phyloP scores from a whole-genome alignment of 202 grass and related monocot species.

The Saccharum hybrid region DNA sequence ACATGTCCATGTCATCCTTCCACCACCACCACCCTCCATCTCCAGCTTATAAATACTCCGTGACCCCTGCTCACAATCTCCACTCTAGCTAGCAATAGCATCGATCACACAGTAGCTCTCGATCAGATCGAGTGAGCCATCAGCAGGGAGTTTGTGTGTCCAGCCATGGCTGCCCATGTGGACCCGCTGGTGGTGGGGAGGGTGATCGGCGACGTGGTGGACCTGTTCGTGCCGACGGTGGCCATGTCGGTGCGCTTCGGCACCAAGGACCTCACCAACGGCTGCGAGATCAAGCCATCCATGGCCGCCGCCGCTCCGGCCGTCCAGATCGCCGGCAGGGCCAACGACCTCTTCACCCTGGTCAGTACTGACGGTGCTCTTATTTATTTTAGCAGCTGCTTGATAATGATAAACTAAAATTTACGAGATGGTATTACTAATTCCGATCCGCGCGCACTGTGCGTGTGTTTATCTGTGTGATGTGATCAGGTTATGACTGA shows the following conservation, averaged over 20 bases:
- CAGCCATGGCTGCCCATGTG: conserved; percentile 58
- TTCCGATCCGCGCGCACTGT: too few relatives aligned
- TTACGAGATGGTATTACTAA: neutral
- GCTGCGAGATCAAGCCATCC: conserved; percentile 69
- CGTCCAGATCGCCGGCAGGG: conserved; percentile 54
- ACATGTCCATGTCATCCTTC: conserved; percentile 46
- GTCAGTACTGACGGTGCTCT: conserved; percentile 38
- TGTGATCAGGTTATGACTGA: conserved; percentile 70
- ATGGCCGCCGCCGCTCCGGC: conserved; percentile 30
- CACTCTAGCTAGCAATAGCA: neutral
- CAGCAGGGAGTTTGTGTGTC: neutral
- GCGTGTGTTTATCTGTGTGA: neutral
- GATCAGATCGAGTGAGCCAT: neutral
- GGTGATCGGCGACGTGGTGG: conserved; percentile 80
- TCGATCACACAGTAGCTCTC: neutral
- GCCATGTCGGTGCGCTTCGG: conserved; percentile 59
- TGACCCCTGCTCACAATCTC: neutral
- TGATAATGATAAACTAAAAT: neutral
- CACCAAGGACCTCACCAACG: conserved; percentile 67
- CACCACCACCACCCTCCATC: neutral
- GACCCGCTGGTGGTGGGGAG: conserved; percentile 79
- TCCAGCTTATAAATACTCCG: conserved; percentile 46
- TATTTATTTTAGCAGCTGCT: neutral
- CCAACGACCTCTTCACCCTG: conserved; percentile 66
- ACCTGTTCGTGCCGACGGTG: conserved; percentile 70